phyloP scores from a whole-genome alignment of 257 asterid genomes.

The Nicotiana otophora region DNA sequence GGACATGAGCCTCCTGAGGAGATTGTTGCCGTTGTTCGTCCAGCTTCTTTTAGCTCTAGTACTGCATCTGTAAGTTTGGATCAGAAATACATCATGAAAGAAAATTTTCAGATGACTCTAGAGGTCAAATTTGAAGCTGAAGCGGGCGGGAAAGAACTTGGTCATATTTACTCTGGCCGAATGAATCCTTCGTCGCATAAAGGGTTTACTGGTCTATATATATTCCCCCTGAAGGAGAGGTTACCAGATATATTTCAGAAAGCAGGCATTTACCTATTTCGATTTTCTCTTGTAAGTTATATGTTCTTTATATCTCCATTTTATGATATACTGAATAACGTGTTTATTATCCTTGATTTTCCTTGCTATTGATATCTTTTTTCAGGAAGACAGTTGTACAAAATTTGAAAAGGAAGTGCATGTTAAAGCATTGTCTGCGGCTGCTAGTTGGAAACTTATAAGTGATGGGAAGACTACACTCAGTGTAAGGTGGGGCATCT shows the following conservation, averaged over 20 bases:
- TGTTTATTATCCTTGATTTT: constrained; percentile 16
- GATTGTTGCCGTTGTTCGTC: constrained; percentile 58
- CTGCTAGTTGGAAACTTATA: constrained; percentile 38
- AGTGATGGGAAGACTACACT: constrained; percentile 17
- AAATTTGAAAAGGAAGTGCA: constrained; percentile 28
- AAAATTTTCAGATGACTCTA: constrained; percentile 33
- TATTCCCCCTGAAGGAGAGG: constrained; percentile 27
- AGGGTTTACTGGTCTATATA: constrained; percentile 45
- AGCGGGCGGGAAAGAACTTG: not conserved
- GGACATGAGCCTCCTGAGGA: constrained; percentile 46
- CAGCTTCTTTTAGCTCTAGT: constrained; percentile 27
- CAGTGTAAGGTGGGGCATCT: constrained; percentile 33
- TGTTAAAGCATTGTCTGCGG: constrained; percentile 35
- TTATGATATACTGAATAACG: constrained; percentile 31
- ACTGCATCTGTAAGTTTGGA: constrained; percentile 31
- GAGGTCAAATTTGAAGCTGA: constrained; percentile 14
- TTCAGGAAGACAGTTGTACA: constrained; percentile 28
- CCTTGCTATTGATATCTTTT: constrained; percentile 9
- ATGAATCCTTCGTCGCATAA: constrained; percentile 20
- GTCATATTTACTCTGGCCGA: constrained; percentile 27
- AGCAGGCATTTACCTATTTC: constrained; percentile 45
- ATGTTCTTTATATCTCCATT: constrained; percentile 9
- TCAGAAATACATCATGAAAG: constrained; percentile 41
- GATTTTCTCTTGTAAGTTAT: constrained; percentile 51
- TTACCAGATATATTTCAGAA: constrained; percentile 27